Conservation (phyloP, 2,329 filamentous ascomycete genomes). For the Penicillium sp. region DNA sequence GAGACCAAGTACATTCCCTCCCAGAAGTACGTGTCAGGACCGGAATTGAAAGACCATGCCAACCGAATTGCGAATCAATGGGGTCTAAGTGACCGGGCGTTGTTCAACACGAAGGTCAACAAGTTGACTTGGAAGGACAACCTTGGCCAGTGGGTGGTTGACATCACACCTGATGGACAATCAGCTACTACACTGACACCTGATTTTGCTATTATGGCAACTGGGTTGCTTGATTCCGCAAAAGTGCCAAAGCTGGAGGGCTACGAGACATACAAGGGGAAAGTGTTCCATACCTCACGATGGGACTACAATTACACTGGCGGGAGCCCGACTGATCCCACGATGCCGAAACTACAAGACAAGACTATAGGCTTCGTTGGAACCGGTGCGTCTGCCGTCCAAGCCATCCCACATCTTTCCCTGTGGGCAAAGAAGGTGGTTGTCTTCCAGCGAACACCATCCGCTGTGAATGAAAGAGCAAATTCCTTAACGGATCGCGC, state of each 20-base stretch:
- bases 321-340: constrained; percentile 34
- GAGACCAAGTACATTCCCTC: constrained; percentile 58
- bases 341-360: constrained; percentile 44
- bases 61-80: constrained; percentile 46
- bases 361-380: constrained; percentile 46
- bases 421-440: constrained; percentile 32
- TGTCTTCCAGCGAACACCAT: constrained; percentile 45
- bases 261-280: constrained; percentile 20
- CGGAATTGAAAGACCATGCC: constrained; percentile 48
- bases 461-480: constrained; percentile 33
- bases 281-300: constrained; percentile 25
- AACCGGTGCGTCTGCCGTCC: constrained; percentile 45
- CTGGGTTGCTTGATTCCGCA: constrained; percentile 19
- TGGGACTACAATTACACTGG: constrained; percentile 37
- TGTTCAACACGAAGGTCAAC: constrained; percentile 49
- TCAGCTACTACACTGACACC: constrained; percentile 29
- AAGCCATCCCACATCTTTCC: constrained; percentile 41
- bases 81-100: constrained; percentile 39
- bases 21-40: constrained; percentile 46
- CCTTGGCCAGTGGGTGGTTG: constrained; percentile 32
- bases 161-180: constrained; percentile 19
- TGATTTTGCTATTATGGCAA: constrained; percentile 41
- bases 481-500: constrained; percentile 24
- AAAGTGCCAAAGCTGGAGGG: constrained; percentile 24
- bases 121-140: constrained; percentile 49